These are phyloP conservation scores for Choanephora cucurbitarum DNA, from an alignment of 371 early-diverging fungal genomes.

Conservation along the genomic window DNA sequence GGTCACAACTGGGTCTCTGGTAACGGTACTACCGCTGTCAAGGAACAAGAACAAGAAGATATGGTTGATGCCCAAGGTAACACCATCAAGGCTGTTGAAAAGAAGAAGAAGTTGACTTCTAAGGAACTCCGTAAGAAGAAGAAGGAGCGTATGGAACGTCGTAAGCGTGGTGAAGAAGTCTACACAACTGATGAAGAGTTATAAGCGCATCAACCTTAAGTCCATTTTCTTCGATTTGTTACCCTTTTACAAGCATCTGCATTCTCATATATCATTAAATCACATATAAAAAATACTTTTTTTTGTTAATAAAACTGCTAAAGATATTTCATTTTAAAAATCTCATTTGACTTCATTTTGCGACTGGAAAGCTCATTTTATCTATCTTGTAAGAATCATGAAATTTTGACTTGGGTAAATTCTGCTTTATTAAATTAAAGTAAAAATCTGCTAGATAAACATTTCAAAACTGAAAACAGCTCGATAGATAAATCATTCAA, in stretches of 20 bases:
- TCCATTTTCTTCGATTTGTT: neutral
- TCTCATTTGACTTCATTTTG: no score
- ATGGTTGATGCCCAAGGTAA: conserved; percentile 56
- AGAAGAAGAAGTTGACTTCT: conserved; percentile 53
- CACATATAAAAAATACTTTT: no score
- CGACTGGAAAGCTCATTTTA: no score
- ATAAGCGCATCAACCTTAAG: conserved; percentile 17
- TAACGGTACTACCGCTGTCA: conserved; percentile 41
- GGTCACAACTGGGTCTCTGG: conserved; percentile 59
- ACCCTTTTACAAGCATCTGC: conserved; percentile 1
- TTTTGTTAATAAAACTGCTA: no score
- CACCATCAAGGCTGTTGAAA: conserved; percentile 48
- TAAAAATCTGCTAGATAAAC: no score
- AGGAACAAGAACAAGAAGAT: conserved; percentile 45
- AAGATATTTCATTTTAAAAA: no score
- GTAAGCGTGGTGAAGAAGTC: conserved; percentile 61
- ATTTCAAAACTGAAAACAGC: no score
- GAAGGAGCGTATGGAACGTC: conserved; percentile 60
- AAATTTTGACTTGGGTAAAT: no score
- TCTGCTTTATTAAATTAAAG: no score
- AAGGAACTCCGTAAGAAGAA: conserved; percentile 59
- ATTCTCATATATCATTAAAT: neutral
- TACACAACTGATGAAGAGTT: conserved; percentile 52
- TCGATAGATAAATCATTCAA: no score
- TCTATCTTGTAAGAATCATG: no score